Base-by-base conservation (phyloP, 2,329 filamentous ascomycete species). In the Coniochaeta hoffmannii region DNA sequence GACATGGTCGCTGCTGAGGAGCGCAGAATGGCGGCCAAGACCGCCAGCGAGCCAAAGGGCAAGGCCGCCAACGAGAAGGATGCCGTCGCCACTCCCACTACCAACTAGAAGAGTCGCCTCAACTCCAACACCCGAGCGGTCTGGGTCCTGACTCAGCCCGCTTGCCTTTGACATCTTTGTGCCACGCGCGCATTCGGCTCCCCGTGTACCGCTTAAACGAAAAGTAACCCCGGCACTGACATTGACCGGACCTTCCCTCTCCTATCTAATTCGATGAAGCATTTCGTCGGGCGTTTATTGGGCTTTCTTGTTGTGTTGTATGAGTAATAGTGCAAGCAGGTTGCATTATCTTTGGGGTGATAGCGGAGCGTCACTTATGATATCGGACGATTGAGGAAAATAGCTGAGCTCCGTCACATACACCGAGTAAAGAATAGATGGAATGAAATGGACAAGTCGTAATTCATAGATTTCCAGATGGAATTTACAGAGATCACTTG, bases 1-100 rank as follows among this genome's bases (percentile, higher is more conserved):
- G 87, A 93, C 65, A 93, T 93, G 88, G 87, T 93, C 52, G 88
- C 82, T 58, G 85, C 89, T 19, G 89, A 92, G 75, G 89, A 93
- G 76, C 77, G 79, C 61, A 74, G 81, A 36, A 60, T 84, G 41
- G 73, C 71, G 17, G 69, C 64, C 30, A 66, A 67, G 60, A 70
- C 75, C 41, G 22, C 4, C 8, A 24, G 24, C 41, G 22, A 46
- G 41, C 22, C 41, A 63, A 71, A 71, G 63, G 68, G 72, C 65
- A 61, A 53, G 32, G 50, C 31, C 32, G 19, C 50, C 4, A 50
- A 24, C 41, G 52, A 51, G 51, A 30, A 52, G 41, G 49, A 31
- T 11, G 49, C 41, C 24, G 41, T 46, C 24, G 41, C 41, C 19
- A 19, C 38, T 9, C 12, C 41, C 8, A 46, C 41, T 19, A 46